phyloP scores from a whole-genome alignment of 257 asterid species.

The Oldenlandia corymbosa region DNA sequence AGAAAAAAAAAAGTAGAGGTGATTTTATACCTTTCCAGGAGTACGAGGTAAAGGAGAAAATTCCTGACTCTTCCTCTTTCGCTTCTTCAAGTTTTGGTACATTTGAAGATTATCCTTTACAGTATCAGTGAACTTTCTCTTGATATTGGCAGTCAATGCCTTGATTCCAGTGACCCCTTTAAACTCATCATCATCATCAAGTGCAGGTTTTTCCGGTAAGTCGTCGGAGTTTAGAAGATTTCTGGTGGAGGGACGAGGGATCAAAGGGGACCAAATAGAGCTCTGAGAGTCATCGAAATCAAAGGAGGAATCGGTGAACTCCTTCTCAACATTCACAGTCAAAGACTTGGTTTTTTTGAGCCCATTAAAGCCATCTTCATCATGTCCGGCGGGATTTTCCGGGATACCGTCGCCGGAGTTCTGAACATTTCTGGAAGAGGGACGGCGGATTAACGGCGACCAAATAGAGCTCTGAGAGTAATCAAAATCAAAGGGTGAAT shows the following conservation, averaged over 20 bases:
- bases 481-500: conserved; percentile 78
- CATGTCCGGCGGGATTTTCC: no score
- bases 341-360: no score
- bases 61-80: conserved; percentile 29
- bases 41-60: conserved; percentile 36
- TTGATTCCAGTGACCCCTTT: conserved; percentile 22
- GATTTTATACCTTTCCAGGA: conserved; percentile 46
- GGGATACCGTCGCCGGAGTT: no score
- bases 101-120: conserved; percentile 31
- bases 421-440: background rate
- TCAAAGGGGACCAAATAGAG: conserved; percentile 89
- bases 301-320: conserved; percentile 69
- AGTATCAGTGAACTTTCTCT: conserved; percentile 44
- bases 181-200: conserved; percentile 23
- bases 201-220: no score
- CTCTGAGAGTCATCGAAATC: conserved; percentile 88
- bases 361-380: no score
- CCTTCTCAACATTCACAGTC: no score
- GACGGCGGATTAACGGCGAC: conserved; percentile 74
- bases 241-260: conserved; percentile 22
- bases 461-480: conserved; percentile 90
- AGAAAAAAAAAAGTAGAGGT: background rate
- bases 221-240: conserved; percentile 12
- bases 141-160: conserved; percentile 40
- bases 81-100: conserved; percentile 38